Conservation (phyloP, 2,329 filamentous ascomycete genomes). For the Nothomitra cinnamomea region DNA sequence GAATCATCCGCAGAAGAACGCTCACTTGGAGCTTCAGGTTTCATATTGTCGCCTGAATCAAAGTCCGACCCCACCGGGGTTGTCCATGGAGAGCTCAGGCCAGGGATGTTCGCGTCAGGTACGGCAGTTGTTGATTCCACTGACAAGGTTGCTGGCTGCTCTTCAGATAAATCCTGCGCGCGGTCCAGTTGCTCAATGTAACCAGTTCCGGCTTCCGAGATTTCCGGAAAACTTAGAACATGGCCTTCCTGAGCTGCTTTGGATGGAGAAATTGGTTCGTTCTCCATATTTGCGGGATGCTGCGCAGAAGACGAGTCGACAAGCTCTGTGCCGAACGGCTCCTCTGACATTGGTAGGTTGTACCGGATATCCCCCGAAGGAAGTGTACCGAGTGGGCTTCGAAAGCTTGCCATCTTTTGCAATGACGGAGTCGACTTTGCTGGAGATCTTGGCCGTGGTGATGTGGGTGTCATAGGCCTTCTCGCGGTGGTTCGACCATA, state of each 20-base stretch:
- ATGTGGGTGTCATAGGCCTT: no score
- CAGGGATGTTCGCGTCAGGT: background rate
- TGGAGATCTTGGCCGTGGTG: background rate
- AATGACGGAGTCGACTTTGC: background rate
- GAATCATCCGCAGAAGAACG: no score
- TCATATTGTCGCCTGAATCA: background rate
- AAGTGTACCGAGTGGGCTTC: background rate
- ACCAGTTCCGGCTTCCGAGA: no score
- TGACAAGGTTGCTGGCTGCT: background rate
- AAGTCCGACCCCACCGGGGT: background rate
- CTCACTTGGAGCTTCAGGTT: background rate
- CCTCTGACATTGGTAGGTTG: background rate
- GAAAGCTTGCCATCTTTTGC: background rate
- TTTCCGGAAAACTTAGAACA: no score
- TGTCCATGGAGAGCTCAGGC: background rate
- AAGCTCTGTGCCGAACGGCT: no score
- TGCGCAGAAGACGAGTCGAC: background rate
- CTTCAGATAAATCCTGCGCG: no score
- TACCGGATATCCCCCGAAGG: background rate
- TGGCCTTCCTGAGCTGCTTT: background rate
- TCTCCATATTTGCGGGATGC: background rate
- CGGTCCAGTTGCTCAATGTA: no score
- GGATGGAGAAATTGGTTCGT: background rate
- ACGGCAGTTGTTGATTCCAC: background rate
- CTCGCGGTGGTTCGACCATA: no score